These are phyloP conservation scores for Breviolum minutum DNA, from an alignment of 73 alveolate genomes.

Conservation along the genomic window DNA sequence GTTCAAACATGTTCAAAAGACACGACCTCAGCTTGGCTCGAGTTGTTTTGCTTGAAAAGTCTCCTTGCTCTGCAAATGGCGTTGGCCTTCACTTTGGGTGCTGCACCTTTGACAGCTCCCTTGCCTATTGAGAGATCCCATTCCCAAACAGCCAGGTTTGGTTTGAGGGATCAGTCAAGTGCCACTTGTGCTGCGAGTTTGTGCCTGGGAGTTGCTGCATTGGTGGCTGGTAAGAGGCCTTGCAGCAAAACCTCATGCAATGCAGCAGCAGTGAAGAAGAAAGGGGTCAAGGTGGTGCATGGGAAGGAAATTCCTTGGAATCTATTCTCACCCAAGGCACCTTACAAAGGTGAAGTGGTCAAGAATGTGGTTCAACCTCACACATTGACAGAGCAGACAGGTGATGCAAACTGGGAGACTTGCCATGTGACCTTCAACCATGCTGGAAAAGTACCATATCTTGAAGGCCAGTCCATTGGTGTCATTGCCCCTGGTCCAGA, in stretches of 20 bases:
- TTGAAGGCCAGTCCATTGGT: slow-evolving; percentile 94
- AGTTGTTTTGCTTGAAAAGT: neutral
- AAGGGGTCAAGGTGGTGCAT: slow-evolving; percentile 94
- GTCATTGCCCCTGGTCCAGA: slow-evolving; percentile 94
- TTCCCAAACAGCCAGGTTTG: slow-evolving; percentile 8
- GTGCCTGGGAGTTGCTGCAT: neutral
- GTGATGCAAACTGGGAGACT: slow-evolving; percentile 95
- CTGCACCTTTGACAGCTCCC: neutral
- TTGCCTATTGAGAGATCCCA: neutral
- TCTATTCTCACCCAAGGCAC: slow-evolving; percentile 75
- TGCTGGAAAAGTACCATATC: slow-evolving; percentile 80
- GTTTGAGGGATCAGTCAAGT: neutral
- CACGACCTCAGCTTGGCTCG: too few species aligned
- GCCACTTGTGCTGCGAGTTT: neutral
- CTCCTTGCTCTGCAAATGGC: neutral
- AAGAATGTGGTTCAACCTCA: slow-evolving; percentile 91
- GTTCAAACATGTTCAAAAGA: too few species aligned
- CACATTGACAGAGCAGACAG: slow-evolving; percentile 83
- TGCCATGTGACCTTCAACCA: slow-evolving; percentile 94
- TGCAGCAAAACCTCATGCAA: slow-evolving; percentile 36
- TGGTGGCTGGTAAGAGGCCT: slow-evolving; percentile 23
- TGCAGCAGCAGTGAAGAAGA: slow-evolving; percentile 89
- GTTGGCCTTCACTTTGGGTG: neutral
- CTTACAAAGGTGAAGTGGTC: slow-evolving; percentile 85
- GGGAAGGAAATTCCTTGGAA: slow-evolving; percentile 94